Base-by-base conservation (phyloP, 805 yeast genomes). In the Hanseniaspora mollemarum region DNA sequence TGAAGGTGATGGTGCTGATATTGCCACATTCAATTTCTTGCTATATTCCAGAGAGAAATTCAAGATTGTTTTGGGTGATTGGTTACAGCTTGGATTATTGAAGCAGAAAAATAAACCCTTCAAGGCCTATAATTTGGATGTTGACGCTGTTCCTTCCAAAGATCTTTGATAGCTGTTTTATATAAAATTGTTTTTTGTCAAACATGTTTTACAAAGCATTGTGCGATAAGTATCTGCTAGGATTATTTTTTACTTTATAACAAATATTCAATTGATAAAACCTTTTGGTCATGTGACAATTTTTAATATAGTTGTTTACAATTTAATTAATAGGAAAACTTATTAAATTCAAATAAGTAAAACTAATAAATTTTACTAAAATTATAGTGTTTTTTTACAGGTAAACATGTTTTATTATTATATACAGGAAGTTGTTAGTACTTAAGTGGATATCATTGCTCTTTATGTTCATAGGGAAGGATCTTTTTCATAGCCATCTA, bases 21-120 rank as follows among this genome's bases (percentile, higher is more conserved):
- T 65, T 53, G 94, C 83, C 57, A 75, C 77, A 38, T 90, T 92
- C 59, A 87, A 87, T 62, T 86, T 87, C 64, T 62, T 84, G 55
- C 71, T 73, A 54, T 92, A 88, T 63, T 70, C 92, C 8, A 71
- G 73, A 44, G 87, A 88, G 55, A 90, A 88, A 67, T 72, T 82
- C 13, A 78, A 77, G 4, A 63, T 87, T 19, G 75, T 82, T 50
- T 71, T 88, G 72, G 87, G 84, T 12, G 96, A 90, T 62, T 62
- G 84, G 60, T 65, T 81, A 19, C 73, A 73, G 49, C 70, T 83
- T 33, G 84, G 83, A 0, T 54, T 87, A 8, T 55, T 75, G 24
- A 57, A 62, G 46, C 57, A 59, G 3, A 6, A 21, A 22, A 13
- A 37, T 22, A 21, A 35, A 35, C 2, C 63, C 66, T 10, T 53